Evolutionary conservation across 164 flowering plant species (phyloP), one percentile per base, ranked within the genome.

Genomic region (Vitis rupestris): DNA sequence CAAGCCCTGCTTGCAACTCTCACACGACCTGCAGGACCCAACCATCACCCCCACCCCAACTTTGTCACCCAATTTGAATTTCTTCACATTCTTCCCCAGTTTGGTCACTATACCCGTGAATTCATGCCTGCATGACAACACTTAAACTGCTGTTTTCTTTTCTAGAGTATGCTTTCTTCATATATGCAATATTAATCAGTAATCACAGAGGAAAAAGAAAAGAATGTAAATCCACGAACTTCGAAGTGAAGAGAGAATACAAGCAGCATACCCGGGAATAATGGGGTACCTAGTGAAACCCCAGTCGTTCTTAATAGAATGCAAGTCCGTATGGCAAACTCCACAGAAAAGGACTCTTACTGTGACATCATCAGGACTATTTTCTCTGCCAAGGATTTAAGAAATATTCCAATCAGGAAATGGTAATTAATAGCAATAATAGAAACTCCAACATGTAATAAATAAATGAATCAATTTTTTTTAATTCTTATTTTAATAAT

Each of bases 261-360:
- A 52, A 64, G 59, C n/a, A 17, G 15, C 75, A 13, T 78, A 82
- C 87, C 88, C 88, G 7, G 86, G 86, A 59, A 85, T 79, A 29
- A 84, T 9, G 7, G 90, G 90, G 61, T 78, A 86, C 14, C 9
- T 49, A 10, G 85, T 56, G 50, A 70, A 30, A 0, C 86, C 82
- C 87, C 87, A 84, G 0, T 86, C 86, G 51, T 86, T 84, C 71
- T 70, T 82, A 13, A 59, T 9, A 19, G 17, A 1, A 51, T 82
- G 86, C 44, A 86, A 62, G 61, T 86, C 90, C 9, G 87, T 73
- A 57, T 86, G 90, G 73, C 90, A 86, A 61, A 86, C 76, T 10
- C 90, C 90, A 64, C 90, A 86, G 75, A 66, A 86, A 1, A 77
- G 79, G 31, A 86, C 71, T 68, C 80, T 84, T 2, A 86, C 9